Percentiles rank a stretch among this genome's conserved stretches.
Evolutionary conservation across 2,329 filamentous ascomycete species (phyloP).

Genomic region (Byssoonygena ceratinophila): DNA sequence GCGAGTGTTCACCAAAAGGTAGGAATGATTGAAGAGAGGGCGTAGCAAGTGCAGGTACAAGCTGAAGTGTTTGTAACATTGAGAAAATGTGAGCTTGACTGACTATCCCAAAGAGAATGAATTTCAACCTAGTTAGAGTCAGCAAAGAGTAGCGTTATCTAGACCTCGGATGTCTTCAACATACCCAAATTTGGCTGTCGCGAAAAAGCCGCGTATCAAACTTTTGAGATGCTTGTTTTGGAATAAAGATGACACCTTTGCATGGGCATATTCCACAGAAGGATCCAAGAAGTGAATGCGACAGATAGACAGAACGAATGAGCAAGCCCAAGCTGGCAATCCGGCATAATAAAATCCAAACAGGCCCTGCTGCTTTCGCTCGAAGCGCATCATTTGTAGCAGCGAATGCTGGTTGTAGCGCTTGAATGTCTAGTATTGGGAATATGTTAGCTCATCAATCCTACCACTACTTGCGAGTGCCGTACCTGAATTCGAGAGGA

Average conservation of each 20-base stretch:
- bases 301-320: slow-evolving; percentile 30
- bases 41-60: slow-evolving; percentile 28
- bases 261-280: slow-evolving; percentile 24
- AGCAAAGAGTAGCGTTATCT: slow-evolving; percentile 12
- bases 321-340: slow-evolving; percentile 32
- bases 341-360: slow-evolving; percentile 34
- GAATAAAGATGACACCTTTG: slow-evolving; percentile 20
- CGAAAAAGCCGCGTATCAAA: slow-evolving; percentile 23
- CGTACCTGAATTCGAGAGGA: slow-evolving; percentile 32
- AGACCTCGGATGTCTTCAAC: slow-evolving; percentile 8
- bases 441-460: not conserved
- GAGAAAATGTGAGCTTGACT: slow-evolving; percentile 37
- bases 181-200: slow-evolving; percentile 25
- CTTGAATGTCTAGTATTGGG: slow-evolving; percentile 28
- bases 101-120: slow-evolving; percentile 29
- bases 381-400: slow-evolving; percentile 28
- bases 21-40: slow-evolving; percentile 27
- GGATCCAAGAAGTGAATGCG: slow-evolving; percentile 32
- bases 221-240: slow-evolving; percentile 22
- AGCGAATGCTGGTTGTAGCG: slow-evolving; percentile 31
- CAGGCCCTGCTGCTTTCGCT: slow-evolving; percentile 27
- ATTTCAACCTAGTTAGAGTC: slow-evolving; percentile 25
- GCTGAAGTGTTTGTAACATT: slow-evolving; percentile 34
- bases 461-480: not conserved
- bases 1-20: slow-evolving; percentile 29